Conservation (phyloP, 2,329 filamentous ascomycete genomes). For the Monascus ruber region DNA sequence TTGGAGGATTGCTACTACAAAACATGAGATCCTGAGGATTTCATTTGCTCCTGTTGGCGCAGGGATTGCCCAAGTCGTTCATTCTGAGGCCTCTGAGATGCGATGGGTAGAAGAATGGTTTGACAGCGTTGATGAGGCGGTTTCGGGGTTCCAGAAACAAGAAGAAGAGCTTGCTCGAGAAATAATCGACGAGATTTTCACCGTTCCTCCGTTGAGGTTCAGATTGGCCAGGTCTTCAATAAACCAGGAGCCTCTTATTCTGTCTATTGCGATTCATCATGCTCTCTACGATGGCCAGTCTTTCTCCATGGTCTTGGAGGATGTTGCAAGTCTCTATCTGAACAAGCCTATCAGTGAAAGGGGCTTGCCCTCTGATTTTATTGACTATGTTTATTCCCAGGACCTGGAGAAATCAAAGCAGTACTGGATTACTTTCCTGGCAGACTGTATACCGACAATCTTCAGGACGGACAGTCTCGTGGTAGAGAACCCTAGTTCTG, state of each 20-base stretch:
- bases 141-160: conserved; percentile 2
- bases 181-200: conserved; percentile 16
- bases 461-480: conserved; percentile 4
- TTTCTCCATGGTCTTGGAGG: conserved; percentile 21
- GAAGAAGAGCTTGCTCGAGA: conserved; percentile 9
- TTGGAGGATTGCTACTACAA: conserved; percentile 18
- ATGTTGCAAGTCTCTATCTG: conserved; percentile 18
- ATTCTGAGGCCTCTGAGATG: conserved; percentile 9
- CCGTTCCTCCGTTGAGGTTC: conserved; percentile 17
- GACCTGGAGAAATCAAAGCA: conserved; percentile 14
- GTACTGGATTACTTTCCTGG: conserved; percentile 16
- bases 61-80: conserved; percentile 23
- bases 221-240: conserved; percentile 7
- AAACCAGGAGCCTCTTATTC: conserved; percentile 6
- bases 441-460: conserved; percentile 11
- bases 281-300: conserved; percentile 27
- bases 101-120: conserved; percentile 13
- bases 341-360: conserved; percentile 4
- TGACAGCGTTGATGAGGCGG: conserved; percentile 5
- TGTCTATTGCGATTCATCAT: conserved; percentile 27
- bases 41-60: conserved; percentile 26
- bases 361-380: conserved; percentile 12
- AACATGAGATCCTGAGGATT: conserved; percentile 29
- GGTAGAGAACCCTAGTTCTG: conserved; percentile 4
- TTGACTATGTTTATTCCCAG: conserved; percentile 16